phyloP scores from a whole-genome alignment of 2,329 filamentous ascomycete genomes.

The Cryphonectria carpinicola region DNA sequence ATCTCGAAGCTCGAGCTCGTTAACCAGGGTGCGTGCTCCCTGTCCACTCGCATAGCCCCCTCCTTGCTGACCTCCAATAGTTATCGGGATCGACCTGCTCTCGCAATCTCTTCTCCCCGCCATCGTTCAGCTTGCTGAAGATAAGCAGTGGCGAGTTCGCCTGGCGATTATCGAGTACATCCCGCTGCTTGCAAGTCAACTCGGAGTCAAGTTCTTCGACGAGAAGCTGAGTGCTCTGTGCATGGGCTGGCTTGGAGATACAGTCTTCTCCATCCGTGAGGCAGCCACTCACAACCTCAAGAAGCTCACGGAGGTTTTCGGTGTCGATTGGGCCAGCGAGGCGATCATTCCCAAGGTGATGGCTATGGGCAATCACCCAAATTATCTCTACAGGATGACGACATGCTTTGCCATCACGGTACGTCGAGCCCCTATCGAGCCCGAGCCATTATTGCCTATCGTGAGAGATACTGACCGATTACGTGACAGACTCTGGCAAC shows the following conservation, averaged over 20 bases:
- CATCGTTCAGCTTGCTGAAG: slow-evolving; percentile 95
- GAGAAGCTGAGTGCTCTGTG: slow-evolving; percentile 94
- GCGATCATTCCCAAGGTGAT: slow-evolving; percentile 99
- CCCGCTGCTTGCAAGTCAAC: slow-evolving; percentile 89
- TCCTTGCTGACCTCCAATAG: slow-evolving; percentile 40
- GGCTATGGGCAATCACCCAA: slow-evolving; percentile 96
- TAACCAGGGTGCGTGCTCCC: slow-evolving; percentile 73
- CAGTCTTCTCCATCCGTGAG: slow-evolving; percentile 97
- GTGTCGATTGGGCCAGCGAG: slow-evolving; percentile 95
- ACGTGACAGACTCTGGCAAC: slow-evolving; percentile 79
- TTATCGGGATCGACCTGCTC: slow-evolving; percentile 96
- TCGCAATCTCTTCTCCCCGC: slow-evolving; percentile 96
- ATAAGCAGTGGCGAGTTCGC: slow-evolving; percentile 98
- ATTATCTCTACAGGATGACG: slow-evolving; percentile 99
- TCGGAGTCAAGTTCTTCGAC: slow-evolving; percentile 97
- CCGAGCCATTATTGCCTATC: not conserved
- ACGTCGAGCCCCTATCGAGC: slow-evolving; percentile 46
- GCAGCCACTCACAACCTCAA: slow-evolving; percentile 96
- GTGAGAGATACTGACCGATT: slow-evolving; percentile 1
- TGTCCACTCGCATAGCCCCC: not conserved
- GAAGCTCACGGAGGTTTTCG: slow-evolving; percentile 98
- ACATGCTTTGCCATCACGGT: slow-evolving; percentile 99
- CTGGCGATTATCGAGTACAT: slow-evolving; percentile 99
- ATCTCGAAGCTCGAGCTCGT: slow-evolving; percentile 99
- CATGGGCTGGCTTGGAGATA: slow-evolving; percentile 98